phyloP scores from a whole-genome alignment of 139 green algal genomes.

The Volvox africanus region DNA sequence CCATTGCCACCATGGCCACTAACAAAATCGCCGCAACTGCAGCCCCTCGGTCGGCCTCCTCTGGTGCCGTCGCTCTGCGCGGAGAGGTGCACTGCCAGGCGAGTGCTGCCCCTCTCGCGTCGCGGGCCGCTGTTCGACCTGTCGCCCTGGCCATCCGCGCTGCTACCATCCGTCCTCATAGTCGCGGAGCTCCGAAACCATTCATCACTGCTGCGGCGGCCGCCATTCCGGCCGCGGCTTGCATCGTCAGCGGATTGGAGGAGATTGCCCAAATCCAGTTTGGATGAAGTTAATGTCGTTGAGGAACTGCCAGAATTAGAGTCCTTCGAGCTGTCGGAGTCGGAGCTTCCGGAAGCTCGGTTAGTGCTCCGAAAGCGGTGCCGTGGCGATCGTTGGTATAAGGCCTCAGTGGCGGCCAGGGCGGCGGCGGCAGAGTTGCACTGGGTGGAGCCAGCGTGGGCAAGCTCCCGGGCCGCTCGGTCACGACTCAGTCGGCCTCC shows the following conservation, averaged over 20 bases:
- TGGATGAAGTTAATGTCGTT: too few species aligned
- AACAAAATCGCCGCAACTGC: background rate
- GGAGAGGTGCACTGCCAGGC: too few species aligned
- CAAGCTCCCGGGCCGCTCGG: background rate
- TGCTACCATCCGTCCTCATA: too few species aligned
- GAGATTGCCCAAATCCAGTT: too few species aligned
- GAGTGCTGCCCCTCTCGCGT: too few species aligned
- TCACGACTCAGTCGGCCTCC: background rate
- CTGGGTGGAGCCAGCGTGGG: background rate
- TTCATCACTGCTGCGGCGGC: too few species aligned
- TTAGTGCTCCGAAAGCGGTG: background rate
- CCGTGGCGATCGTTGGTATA: background rate
- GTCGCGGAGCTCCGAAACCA: too few species aligned
- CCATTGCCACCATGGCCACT: background rate
- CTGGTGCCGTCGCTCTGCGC: background rate
- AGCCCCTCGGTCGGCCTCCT: background rate
- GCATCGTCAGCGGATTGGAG: too few species aligned
- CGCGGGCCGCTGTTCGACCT: too few species aligned
- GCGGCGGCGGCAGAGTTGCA: background rate
- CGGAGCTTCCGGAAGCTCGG: background rate
- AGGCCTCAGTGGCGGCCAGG: background rate
- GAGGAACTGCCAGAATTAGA: background rate
- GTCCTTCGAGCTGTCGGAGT: constrained; percentile 20
- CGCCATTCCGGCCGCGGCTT: too few species aligned
- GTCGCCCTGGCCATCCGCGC: too few species aligned